Conservation (phyloP, 1,139 yeast species). For the Geotrichum bryndzae region DNA sequence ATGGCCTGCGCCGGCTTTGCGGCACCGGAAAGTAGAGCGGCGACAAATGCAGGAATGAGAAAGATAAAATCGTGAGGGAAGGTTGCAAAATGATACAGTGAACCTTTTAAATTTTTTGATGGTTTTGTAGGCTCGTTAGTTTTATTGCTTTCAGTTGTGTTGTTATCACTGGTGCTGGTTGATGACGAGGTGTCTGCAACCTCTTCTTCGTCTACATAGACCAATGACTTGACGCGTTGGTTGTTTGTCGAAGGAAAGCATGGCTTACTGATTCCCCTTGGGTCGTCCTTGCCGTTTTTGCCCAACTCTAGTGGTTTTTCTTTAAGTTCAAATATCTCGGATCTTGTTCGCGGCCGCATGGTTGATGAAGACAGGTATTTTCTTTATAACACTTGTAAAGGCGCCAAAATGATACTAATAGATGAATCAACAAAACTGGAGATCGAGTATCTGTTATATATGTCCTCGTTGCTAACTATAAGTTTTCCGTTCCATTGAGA, state of each 20-base stretch:
- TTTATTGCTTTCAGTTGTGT: not conserved
- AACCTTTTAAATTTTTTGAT: not conserved
- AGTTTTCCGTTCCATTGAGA: not conserved
- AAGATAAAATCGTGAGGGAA: conserved; percentile 27
- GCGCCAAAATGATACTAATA: not conserved
- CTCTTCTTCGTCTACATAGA: not conserved
- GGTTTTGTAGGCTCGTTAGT: not conserved
- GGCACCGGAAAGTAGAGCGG: conserved; percentile 42
- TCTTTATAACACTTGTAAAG: not conserved
- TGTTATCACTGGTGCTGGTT: not conserved
- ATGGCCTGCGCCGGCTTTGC: conserved; percentile 61
- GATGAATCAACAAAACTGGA: not conserved
- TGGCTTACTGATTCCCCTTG: not conserved
- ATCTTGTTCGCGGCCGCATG: not conserved
- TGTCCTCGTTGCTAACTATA: not conserved
- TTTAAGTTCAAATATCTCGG: not conserved
- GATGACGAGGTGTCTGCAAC: not conserved
- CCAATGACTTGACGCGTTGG: not conserved
- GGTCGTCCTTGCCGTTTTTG: not conserved
- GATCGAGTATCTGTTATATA: not conserved
- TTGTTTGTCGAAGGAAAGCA: not conserved
- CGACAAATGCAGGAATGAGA: conserved; percentile 24
- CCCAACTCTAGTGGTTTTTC: not conserved
- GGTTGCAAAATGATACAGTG: conserved; percentile 11
- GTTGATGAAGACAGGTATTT: not conserved